Evolutionary conservation across 345 rosid genomes (phyloP).

Genomic region (Eucalyptus pauciflora): DNA sequence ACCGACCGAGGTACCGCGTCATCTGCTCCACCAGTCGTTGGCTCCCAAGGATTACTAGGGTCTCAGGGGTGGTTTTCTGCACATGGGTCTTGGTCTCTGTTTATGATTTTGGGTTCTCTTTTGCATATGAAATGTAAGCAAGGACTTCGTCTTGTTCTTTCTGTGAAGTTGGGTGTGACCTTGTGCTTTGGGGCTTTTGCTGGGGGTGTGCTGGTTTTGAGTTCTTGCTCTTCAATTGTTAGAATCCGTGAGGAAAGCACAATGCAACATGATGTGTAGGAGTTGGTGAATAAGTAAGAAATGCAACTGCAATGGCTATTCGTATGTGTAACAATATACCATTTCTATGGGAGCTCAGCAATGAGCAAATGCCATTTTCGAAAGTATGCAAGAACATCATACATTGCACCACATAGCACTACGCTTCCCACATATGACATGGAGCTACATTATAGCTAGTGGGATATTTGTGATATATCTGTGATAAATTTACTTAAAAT

Average conservation of each 20-base stretch:
- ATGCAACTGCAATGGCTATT: neutral
- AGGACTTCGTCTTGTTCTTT: neutral
- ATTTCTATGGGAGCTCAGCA: neutral
- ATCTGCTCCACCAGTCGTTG: conserved; percentile 49
- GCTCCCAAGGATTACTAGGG: conserved; percentile 68
- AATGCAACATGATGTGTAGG: neutral
- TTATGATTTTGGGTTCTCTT: neutral
- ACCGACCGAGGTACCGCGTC: conserved; percentile 25
- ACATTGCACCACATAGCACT: neutral
- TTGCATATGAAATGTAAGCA: no score
- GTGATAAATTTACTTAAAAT: no score
- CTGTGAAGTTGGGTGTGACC: neutral
- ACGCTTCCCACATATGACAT: no score
- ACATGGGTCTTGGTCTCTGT: neutral
- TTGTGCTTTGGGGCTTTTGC: neutral
- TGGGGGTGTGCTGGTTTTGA: neutral
- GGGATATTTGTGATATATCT: no score
- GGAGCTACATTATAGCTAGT: no score
- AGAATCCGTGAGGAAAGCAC: neutral
- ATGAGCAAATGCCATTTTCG: neutral
- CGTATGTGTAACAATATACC: neutral
- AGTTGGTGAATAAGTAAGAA: neutral
- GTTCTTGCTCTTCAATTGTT: neutral
- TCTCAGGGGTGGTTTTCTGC: neutral
- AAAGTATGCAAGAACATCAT: neutral